phyloP scores from a whole-genome alignment of 371 early-diverging fungal genomes.

The Apophysomyces variabilis region DNA sequence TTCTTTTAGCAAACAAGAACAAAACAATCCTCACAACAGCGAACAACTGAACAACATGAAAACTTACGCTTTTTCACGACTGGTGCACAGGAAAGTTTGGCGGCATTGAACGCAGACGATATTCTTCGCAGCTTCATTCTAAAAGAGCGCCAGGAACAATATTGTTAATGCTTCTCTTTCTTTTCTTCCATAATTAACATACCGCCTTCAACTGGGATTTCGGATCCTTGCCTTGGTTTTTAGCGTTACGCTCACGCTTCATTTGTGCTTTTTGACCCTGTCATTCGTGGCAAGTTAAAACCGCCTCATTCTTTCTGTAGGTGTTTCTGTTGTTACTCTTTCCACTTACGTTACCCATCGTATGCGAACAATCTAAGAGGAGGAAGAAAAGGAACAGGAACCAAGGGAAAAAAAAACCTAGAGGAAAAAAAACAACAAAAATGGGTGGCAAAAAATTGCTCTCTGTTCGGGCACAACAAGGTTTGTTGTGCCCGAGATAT shows the following conservation, averaged over 20 bases:
- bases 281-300: not conserved
- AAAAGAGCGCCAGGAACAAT: conserved; percentile 15
- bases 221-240: conserved; percentile 54
- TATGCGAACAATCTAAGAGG: not conserved
- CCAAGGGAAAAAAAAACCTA: not conserved
- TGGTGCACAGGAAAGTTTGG: conserved; percentile 85
- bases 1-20: too few relatives aligned
- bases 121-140: conserved; percentile 84
- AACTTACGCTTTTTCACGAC: conserved; percentile 72
- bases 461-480: too few relatives aligned
- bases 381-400: not conserved
- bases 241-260: conserved; percentile 77
- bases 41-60: not conserved
- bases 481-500: too few relatives aligned
- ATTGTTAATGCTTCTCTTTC: conserved; percentile 6
- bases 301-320: not conserved
- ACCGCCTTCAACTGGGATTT: conserved; percentile 83
- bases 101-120: conserved; percentile 79
- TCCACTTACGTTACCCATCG: conserved; percentile 17
- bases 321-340: not conserved
- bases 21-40: too few relatives aligned
- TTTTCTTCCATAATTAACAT: conserved; percentile 26
- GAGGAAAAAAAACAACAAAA: not conserved
- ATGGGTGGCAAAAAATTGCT: not conserved
- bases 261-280: conserved; percentile 80